Conservation (phyloP, 2,329 filamentous ascomycete species). For the Dissoconium aciculare region DNA sequence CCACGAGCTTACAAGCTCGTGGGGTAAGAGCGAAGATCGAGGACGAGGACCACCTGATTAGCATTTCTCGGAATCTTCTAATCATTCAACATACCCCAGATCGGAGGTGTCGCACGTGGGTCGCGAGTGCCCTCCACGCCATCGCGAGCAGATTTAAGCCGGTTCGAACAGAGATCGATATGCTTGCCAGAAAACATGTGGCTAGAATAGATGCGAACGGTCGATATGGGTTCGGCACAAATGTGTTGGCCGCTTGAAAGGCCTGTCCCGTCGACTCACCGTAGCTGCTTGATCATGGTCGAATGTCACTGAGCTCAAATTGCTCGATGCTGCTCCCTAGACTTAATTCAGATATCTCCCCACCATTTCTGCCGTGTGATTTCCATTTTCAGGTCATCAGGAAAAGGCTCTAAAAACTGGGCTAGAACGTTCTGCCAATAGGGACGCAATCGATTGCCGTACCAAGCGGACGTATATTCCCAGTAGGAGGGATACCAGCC, state of each 20-base stretch:
- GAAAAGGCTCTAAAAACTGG: slow-evolving; percentile 26
- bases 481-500: slow-evolving; percentile 37
- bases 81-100: slow-evolving; percentile 23
- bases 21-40: slow-evolving; percentile 27
- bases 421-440: slow-evolving; percentile 25
- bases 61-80: slow-evolving; percentile 21
- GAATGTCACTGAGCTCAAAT: slow-evolving; percentile 1
- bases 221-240: slow-evolving; percentile 25
- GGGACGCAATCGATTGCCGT: slow-evolving; percentile 29
- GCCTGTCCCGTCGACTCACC: slow-evolving; percentile 8
- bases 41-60: slow-evolving; percentile 21
- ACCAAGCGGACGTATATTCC: slow-evolving; percentile 29
- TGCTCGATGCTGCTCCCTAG: background rate
- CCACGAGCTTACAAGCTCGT: slow-evolving; percentile 18
- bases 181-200: slow-evolving; percentile 25
- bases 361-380: slow-evolving; percentile 26
- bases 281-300: slow-evolving; percentile 11
- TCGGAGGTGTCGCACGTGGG: slow-evolving; percentile 29
- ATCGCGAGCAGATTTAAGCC: slow-evolving; percentile 16
- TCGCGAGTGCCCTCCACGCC: slow-evolving; percentile 22
- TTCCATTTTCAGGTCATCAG: slow-evolving; percentile 30
- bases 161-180: slow-evolving; percentile 27
- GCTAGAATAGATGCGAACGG: slow-evolving; percentile 22
- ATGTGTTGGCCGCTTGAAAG: slow-evolving; percentile 13
- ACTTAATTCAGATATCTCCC: slow-evolving; percentile 18